Evolutionary conservation across 2,329 filamentous ascomycete genomes (phyloP), one percentile per base, ranked within the genome.

Genomic region (Nothophaeocryptopus gaeumannii): DNA sequence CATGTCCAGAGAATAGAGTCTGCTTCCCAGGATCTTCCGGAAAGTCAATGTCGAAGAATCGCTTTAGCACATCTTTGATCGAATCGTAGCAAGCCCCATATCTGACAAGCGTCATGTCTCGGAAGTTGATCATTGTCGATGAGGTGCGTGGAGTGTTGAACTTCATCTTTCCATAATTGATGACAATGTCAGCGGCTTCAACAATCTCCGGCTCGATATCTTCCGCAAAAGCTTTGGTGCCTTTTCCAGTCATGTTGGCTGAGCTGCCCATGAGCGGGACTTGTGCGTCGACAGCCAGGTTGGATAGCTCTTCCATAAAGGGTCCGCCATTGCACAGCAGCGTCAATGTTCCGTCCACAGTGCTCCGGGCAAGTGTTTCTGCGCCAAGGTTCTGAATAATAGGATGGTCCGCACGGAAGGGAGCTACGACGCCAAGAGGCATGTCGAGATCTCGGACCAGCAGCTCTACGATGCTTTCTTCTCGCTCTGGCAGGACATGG

Each of bases 151-250:
- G 45, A 12, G 30, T 15, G 15, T 20, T 31, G 14, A 39, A 35
- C 32, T 47, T 47, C 45, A n/a, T 13, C 37, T 47, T 47, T 14
- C 45, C 45, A 15, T 47, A 47, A 31, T 47, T 33, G 45, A 47
- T 40, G 13, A 47, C 33, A 14, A 47, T 47, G 20, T 47, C 45
- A 11, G 45, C 45, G 5, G 29, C 45, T 12, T 38, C 45, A 5
- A 47, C 36, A 13, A 47, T 47, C 14, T 47, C 30, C 13, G 45
- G 45, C 15, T 47, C 45, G 14, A 47, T 47, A 5, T 47, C 45
- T 40, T 47, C 45, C 8, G 30, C 45, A 16, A 20, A 47, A 35
- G 45, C 36, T 15, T 47, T 47, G 13, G 45, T 47, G 30, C 45
- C 45, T 36, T 47, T 47, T 30, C 45, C 45, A 14, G 36, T 47